Percentiles rank a stretch among this genome's conserved stretches.
Evolutionary conservation across 2,329 filamentous ascomycete genomes (phyloP).

Genomic region (Orbilia brochopaga): DNA sequence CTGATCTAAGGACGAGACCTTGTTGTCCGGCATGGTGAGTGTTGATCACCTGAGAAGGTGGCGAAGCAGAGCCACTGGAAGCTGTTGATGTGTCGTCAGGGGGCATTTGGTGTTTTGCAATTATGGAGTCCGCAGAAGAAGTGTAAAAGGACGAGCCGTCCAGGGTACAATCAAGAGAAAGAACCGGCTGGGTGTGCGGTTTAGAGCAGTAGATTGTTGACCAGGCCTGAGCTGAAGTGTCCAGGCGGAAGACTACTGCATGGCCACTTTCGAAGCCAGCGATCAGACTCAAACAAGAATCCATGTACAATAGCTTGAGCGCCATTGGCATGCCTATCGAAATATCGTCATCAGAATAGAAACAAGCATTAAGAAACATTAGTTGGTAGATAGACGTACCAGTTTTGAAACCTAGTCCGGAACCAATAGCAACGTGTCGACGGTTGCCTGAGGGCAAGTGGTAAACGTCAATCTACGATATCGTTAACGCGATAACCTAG

Average conservation of each 20-base stretch:
- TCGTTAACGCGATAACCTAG: constrained; percentile 5
- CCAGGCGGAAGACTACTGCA: constrained; percentile 66
- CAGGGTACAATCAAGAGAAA: constrained; percentile 69
- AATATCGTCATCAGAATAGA: constrained; percentile 1
- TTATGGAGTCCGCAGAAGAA: constrained; percentile 78
- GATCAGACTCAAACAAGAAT: constrained; percentile 64
- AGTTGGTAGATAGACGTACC: constrained; percentile 56
- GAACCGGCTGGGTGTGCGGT: constrained; percentile 77
- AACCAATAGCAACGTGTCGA: constrained; percentile 66
- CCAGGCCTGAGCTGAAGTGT: constrained; percentile 60
- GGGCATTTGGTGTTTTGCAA: constrained; percentile 76
- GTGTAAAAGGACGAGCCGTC: constrained; percentile 67
- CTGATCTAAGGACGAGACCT: constrained; percentile 74
- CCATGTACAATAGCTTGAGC: constrained; percentile 66
- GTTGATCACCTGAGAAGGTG: constrained; percentile 77
- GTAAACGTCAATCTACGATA: constrained; percentile 74
- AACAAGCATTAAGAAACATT: constrained; percentile 59
- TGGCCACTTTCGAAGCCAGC: constrained; percentile 86
- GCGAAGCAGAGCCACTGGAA: constrained; percentile 71
- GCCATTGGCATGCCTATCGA: constrained; percentile 85
- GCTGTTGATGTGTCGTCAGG: constrained; percentile 38
- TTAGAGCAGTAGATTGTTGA: constrained; percentile 68
- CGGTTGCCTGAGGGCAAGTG: constrained; percentile 76
- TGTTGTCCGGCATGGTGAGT: constrained; percentile 94
- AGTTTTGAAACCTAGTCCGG: constrained; percentile 59